Base-by-base conservation (phyloP, 176 grass and related monocot species). In the Zoysia pacifica region DNA sequence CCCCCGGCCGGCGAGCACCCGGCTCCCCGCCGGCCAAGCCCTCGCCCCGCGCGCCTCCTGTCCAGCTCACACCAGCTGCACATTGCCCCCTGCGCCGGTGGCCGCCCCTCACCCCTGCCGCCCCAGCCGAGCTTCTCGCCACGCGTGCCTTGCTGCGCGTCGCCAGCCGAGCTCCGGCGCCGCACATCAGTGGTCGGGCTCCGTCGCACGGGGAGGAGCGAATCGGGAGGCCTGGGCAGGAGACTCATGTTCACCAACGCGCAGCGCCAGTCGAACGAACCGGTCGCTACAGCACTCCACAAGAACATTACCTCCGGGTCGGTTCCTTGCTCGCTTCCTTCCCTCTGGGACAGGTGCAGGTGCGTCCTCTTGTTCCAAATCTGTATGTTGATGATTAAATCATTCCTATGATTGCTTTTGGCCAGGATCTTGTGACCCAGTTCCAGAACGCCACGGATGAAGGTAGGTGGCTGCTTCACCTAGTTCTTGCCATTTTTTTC, bases 261-360 rank as follows among this genome's bases (percentile, higher is more conserved):
- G 15, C 86, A 85, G 76, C 86, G 95, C 18, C 95, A 98, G 83
- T 89, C 9, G 87, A 94, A 81, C 87, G 89, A 40, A 98, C 92
- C 2, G 90, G 95, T 67, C 82, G 77, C 72, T 84, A 53, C 41
- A 88, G 95, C 14, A 94, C 95, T 5, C 72, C 90, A 3, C 86
- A 92, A 42, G 81, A 86, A 2, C 85, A 94, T 65, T 85, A 94
- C 71, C 95, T 98, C 11, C 94, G 92, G 91, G 94, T 92, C 18
- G 0, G 9, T 35, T 6, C 64, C 11, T 28, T 5, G 7, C 36
- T 41, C 40, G 2, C 8, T 47, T n/a, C 5, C 9, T 4, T 48
- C 13, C 54, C 28, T 9, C 3, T 38, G n/a, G 16, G 20, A 20
- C 72, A 47, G 7, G 8, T 61, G 36, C 36, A 41, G 70, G 1